Base-by-base conservation (phyloP, 192 early-diverging fungal genomes). In the Backusella circina region DNA sequence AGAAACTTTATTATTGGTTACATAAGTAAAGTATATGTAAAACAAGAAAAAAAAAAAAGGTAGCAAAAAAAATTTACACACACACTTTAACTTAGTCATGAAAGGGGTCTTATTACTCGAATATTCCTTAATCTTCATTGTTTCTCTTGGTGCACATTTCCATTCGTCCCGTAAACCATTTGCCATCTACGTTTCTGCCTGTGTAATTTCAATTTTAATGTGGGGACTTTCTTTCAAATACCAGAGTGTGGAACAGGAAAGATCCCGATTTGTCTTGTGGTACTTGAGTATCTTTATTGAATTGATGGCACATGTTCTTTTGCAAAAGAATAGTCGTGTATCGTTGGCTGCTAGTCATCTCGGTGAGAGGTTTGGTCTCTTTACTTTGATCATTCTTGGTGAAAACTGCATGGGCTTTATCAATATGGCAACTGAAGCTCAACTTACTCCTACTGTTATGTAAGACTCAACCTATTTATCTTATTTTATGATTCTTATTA, bases 381-480 rank as follows among this genome's bases (percentile, higher is more conserved):
- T 86, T 44, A 86, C 85, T 21, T 57, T 86, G 5, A 84, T 86
- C 50, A 82, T 86, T 61, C 64, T 86, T 10, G 84, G 84, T 33
- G 79, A 68, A 81, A 84, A 73, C 47, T 83, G 70, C 71, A 79
- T 75, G 77, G 83, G 83, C 50, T 83, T 78, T 67, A 84, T 67
- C 33, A 82, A 73, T 38, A 83, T 82, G 66, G 72, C 77, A 39
- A 39, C 75, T 16, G 73, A 80, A 57, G 61, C 64, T 28, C 7
- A 38, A 1, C 13, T 41, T 0, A 44, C 68, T 2, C 61, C 70
- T 5, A 65, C 13, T n/a, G 72, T 77, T 30, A 64, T 75, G 80
- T 82, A 76, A 82, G 76, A 66, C 3, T 2, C 15, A 2, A 73
- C 32, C 6, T 69, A 23, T 37, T 33, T 44, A 76, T 33, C 16